Percentiles rank a stretch among this genome's conserved stretches.
Evolutionary conservation across 208 protist species (phyloP).

Genomic region (Blechomonas ayalai): DNA sequence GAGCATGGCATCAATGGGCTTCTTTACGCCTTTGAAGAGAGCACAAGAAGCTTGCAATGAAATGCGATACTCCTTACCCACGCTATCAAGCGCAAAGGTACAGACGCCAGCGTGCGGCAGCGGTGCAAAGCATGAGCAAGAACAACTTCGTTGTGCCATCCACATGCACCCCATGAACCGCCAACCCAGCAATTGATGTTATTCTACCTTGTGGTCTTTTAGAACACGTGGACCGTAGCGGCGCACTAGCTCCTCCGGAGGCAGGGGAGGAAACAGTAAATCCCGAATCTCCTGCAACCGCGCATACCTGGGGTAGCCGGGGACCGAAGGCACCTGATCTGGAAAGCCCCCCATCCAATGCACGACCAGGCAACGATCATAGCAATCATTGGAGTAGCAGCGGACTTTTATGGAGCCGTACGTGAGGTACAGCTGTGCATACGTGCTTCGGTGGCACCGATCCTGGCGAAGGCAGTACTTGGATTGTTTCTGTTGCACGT

Average conservation of each 20-base stretch:
- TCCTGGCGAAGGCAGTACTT: slow-evolving; percentile 60
- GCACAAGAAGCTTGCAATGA: too few relatives aligned
- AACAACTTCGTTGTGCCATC: too few relatives aligned
- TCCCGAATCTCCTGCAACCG: slow-evolving; percentile 41
- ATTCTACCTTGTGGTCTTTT: too few relatives aligned
- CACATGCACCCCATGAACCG: too few relatives aligned
- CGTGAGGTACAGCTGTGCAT: slow-evolving; percentile 79
- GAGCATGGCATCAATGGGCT: too few relatives aligned
- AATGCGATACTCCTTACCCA: too few relatives aligned
- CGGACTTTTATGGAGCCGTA: slow-evolving; percentile 87
- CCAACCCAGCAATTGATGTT: too few relatives aligned
- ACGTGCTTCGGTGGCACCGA: slow-evolving; percentile 58
- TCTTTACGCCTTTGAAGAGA: too few relatives aligned
- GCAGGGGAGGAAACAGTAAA: slow-evolving; percentile 58
- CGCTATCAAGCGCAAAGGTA: too few relatives aligned
- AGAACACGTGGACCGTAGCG: slow-evolving; percentile 52
- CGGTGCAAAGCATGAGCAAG: too few relatives aligned
- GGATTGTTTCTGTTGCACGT: slow-evolving; percentile 74
- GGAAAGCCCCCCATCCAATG: slow-evolving; percentile 49
- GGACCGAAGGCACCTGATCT: neutral
- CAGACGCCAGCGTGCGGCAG: too few relatives aligned
- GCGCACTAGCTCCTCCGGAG: slow-evolving; percentile 55
- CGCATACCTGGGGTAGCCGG: slow-evolving; percentile 62
- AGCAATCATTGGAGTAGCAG: slow-evolving; percentile 88
- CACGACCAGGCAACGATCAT: slow-evolving; percentile 48